Base-by-base conservation (phyloP, 805 yeast genomes). In the Candida tammaniensis region DNA sequence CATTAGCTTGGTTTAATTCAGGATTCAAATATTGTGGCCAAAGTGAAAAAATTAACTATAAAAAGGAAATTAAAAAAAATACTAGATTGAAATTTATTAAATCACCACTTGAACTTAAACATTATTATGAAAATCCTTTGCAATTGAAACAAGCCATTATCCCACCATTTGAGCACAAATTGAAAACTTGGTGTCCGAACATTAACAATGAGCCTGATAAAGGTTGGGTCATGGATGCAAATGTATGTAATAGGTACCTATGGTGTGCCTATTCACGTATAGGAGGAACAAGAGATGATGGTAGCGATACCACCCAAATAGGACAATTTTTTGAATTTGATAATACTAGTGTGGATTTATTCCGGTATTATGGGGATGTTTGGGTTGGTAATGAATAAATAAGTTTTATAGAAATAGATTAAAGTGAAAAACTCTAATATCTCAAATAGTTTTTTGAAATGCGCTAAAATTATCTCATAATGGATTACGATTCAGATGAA, bases 181-280 rank as follows among this genome's bases (percentile, higher is more conserved):
- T 28, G 51, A 60, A 33, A 52, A 69, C 49, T 46, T 57, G 47
- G 51, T 54, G 44, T 48, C 54, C 48, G 48, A 61, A 36, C 35
- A 38, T 30, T 1, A 40, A 52, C 12, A 65, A 59, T 11, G 82
- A 76, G 46, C 80, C 82, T 14, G 47, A 61, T 4, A 54, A 68
- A 24, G 78, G 76, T 21, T 77, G 83, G 82, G 27, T 33, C 17
- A 71, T 70, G 46, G 75, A 72, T 52, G 62, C 68, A 36, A 59
- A 58, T 15, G 72, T 74, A 39, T 79, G 85, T 57, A 68, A 69
- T 25, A 65, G 69, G 12, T 78, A 78, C 46, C 47, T 72, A 13
- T 78, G 82, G 77, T 78, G 83, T 61, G 82, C 81, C 0, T 76
- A 74, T 49, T 76, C 76, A 39, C 49, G 59, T 14, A 61, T 77